phyloP scores from a whole-genome alignment of 805 yeast species.

The Metschnikowia proteae region DNA sequence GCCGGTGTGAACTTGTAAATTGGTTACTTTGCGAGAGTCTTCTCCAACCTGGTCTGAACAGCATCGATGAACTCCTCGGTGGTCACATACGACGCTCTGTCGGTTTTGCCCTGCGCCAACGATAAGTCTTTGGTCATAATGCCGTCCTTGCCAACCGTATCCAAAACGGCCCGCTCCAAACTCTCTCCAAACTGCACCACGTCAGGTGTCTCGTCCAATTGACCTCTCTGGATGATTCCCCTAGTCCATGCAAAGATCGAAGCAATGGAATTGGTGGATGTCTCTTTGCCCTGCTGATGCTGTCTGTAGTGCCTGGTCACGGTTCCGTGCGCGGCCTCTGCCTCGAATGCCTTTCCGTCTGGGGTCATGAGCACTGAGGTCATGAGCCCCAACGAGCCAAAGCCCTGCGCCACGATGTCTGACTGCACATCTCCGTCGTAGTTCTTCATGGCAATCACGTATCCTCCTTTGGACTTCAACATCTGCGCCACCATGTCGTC shows the following conservation, averaged over 20 bases:
- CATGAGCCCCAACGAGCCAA: slow-evolving; percentile 81
- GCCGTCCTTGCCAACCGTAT: slow-evolving; percentile 70
- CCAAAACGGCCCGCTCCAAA: slow-evolving; percentile 64
- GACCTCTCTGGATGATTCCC: slow-evolving; percentile 79
- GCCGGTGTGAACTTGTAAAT: neutral
- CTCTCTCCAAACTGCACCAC: slow-evolving; percentile 63
- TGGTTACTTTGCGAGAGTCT: slow-evolving; percentile 10
- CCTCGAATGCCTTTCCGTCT: slow-evolving; percentile 81
- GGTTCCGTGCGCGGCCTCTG: slow-evolving; percentile 87
- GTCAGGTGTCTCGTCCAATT: slow-evolving; percentile 66
- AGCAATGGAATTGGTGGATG: slow-evolving; percentile 82
- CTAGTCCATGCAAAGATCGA: slow-evolving; percentile 86
- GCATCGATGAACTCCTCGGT: slow-evolving; percentile 77
- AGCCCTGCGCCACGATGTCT: slow-evolving; percentile 84
- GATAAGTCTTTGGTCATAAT: slow-evolving; percentile 84
- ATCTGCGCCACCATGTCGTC: slow-evolving; percentile 90
- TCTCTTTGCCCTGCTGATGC: slow-evolving; percentile 76
- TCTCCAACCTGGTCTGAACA: slow-evolving; percentile 57
- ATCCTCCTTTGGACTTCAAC: slow-evolving; percentile 83
- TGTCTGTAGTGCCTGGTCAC: slow-evolving; percentile 84
- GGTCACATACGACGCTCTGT: slow-evolving; percentile 61
- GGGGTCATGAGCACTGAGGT: slow-evolving; percentile 80
- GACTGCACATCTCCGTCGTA: slow-evolving; percentile 86
- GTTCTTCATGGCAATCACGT: slow-evolving; percentile 74
- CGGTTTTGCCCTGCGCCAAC: slow-evolving; percentile 60